Conservation (phyloP, 2,329 filamentous ascomycete genomes). For the Claviceps purpurea region DNA sequence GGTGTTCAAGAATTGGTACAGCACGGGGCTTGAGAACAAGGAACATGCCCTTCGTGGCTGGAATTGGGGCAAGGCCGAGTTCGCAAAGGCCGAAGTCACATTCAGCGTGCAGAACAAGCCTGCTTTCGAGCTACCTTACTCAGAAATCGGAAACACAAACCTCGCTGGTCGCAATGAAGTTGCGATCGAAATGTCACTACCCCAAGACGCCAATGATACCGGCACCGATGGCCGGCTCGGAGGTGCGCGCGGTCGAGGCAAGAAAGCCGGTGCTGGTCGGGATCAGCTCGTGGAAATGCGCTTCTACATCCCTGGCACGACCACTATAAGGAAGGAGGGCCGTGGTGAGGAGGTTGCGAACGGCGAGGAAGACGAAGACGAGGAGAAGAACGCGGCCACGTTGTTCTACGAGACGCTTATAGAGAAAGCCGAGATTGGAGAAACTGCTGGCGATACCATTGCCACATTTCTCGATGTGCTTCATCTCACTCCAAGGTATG, state of each 20-base stretch:
- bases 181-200: constrained; percentile 80
- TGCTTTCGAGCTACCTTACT: constrained; percentile 92
- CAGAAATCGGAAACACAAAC: constrained; percentile 96
- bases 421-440: constrained; percentile 97
- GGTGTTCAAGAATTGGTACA: constrained; percentile 97
- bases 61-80: constrained; percentile 99
- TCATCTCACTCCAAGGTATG: constrained; percentile 86
- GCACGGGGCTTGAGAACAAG: constrained; percentile 77
- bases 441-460: constrained; percentile 96
- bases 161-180: constrained; percentile 96
- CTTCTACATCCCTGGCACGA: constrained; percentile 92
- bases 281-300: constrained; percentile 98
- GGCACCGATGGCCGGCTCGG: constrained; percentile 61
- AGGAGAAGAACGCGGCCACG: constrained; percentile 87
- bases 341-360: constrained; percentile 65
- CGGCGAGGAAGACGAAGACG: constrained; percentile 38
- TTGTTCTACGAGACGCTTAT: constrained; percentile 98
- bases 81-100: constrained; percentile 83
- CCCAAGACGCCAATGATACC: constrained; percentile 56
- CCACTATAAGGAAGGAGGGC: constrained; percentile 55
- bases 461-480: constrained; percentile 94
- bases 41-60: constrained; percentile 92
- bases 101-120: constrained; percentile 97
- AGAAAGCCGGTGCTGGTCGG: constrained; percentile 75
- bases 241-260: constrained; percentile 62